These are phyloP conservation scores for Rossbeevera mucosa DNA, from an alignment of 768 basidiomycete genomes.

Conservation along the genomic window DNA sequence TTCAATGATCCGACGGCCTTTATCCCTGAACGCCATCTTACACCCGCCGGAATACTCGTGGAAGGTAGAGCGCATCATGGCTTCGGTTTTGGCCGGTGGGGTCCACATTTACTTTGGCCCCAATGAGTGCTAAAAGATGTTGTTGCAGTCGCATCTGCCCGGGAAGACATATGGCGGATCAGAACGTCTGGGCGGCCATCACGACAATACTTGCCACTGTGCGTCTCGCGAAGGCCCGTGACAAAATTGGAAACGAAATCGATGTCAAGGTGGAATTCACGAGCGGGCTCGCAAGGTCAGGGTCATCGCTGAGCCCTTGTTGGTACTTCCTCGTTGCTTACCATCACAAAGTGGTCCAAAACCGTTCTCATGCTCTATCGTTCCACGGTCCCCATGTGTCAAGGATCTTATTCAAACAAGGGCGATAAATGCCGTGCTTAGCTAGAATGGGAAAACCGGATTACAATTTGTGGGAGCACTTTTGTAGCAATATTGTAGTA, in stretches of 20 bases:
- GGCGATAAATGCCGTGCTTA: neutral
- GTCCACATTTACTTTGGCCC: neutral
- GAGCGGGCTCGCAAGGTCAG: constrained; percentile 17
- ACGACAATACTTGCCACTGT: constrained; percentile 30
- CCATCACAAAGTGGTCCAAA: constrained; percentile 17
- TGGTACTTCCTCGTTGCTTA: neutral
- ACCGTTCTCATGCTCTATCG: constrained; percentile 23
- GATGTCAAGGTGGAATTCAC: constrained; percentile 23
- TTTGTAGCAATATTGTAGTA: too few species aligned
- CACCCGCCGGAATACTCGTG: constrained; percentile 10
- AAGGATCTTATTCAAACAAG: constrained; percentile 16
- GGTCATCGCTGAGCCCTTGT: neutral
- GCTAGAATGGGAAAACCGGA: neutral
- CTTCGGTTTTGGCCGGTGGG: constrained; percentile 29
- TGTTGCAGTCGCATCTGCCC: constrained; percentile 28
- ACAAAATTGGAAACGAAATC: constrained; percentile 30
- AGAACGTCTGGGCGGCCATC: constrained; percentile 30
- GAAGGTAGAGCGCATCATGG: neutral
- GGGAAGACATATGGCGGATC: constrained; percentile 32
- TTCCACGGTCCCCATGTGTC: constrained; percentile 9
- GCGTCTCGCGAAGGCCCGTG: constrained; percentile 23
- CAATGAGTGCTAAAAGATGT: neutral
- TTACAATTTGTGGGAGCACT: neutral
- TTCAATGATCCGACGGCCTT: constrained; percentile 52
- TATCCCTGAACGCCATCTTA: constrained; percentile 53